phyloP scores from a whole-genome alignment of 1,284 basidiomycete species.

The Peniophora sp. region DNA sequence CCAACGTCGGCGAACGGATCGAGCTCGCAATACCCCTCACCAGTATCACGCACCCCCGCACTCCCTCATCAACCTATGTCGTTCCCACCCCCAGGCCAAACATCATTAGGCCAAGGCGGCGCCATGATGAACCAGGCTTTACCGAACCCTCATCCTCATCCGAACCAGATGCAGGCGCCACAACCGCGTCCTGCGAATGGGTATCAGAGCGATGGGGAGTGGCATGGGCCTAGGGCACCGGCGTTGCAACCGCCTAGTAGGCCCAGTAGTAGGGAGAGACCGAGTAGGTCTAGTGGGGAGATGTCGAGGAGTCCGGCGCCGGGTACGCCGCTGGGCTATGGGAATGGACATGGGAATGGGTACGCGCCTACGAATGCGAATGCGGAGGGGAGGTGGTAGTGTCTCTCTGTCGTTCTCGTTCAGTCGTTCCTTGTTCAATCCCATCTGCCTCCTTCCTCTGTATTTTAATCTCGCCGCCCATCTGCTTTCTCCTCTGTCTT shows the following conservation, averaged over 20 bases:
- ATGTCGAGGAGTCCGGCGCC: slow-evolving; percentile 27
- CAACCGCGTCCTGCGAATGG: slow-evolving; percentile 28
- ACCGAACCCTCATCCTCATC: too few relatives aligned
- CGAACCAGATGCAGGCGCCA: slow-evolving; percentile 25
- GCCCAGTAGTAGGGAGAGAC: slow-evolving; percentile 45
- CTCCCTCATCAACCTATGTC: slow-evolving; percentile 35
- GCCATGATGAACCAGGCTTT: slow-evolving; percentile 16
- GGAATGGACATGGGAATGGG: slow-evolving; percentile 40
- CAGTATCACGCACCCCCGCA: slow-evolving; percentile 3
- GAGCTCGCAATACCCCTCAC: slow-evolving; percentile 14
- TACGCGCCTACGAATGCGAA: too few relatives aligned
- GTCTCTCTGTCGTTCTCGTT: too few relatives aligned
- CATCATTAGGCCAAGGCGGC: slow-evolving; percentile 33
- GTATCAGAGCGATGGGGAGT: slow-evolving; percentile 40
- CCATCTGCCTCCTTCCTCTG: too few relatives aligned
- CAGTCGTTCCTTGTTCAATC: too few relatives aligned
- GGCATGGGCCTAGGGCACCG: slow-evolving; percentile 38
- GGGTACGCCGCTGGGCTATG: slow-evolving; percentile 20
- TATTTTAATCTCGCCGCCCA: too few relatives aligned
- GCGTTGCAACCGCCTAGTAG: slow-evolving; percentile 38
- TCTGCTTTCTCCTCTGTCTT: too few relatives aligned
- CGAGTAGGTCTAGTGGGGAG: slow-evolving; percentile 26
- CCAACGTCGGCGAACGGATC: slow-evolving; percentile 32
- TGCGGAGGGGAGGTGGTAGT: too few relatives aligned
- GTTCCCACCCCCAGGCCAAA: slow-evolving; percentile 26